Conservation (phyloP, 116 monocot species). For the Cymodocea nodosa region DNA sequence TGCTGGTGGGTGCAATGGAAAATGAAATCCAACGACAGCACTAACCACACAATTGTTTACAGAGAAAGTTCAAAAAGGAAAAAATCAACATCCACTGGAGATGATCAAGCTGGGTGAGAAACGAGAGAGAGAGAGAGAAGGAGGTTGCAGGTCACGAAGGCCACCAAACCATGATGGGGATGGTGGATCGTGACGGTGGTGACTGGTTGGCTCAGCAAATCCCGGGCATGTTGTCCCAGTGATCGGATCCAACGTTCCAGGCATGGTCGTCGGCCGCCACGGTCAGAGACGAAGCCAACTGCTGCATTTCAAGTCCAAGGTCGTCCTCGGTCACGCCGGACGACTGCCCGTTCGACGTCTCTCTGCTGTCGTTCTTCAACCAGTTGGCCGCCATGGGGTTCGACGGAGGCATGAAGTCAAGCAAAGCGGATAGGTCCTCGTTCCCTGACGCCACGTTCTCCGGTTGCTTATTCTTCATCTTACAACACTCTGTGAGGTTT, state of each 20-base stretch:
- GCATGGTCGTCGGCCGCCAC: conserved; percentile 7
- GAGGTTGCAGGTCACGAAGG: no score
- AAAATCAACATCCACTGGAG: not conserved
- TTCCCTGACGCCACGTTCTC: not conserved
- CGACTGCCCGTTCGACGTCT: conserved; percentile 30
- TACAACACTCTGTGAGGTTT: conserved; percentile 3
- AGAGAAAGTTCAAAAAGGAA: no score
- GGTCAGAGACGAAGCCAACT: conserved; percentile 12
- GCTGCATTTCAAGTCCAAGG: conserved; percentile 25
- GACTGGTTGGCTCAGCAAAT: conserved; percentile 10
- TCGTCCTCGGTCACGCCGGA: conserved; percentile 21
- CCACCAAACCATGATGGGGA: not conserved
- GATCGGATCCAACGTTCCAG: conserved; percentile 21
- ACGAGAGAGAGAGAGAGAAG: not conserved
- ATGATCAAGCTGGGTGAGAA: not conserved
- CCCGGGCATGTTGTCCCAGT: conserved; percentile 28
- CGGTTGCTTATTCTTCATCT: conserved; percentile 11
- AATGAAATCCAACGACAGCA: no score
- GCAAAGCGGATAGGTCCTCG: conserved; percentile 20
- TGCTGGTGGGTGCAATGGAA: no score
- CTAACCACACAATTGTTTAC: no score
- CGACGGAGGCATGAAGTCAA: conserved; percentile 17
- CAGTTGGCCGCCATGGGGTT: not conserved
- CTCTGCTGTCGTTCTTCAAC: conserved; percentile 22
- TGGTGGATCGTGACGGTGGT: not conserved